Conservation (phyloP, 2,329 filamentous ascomycete species). For the Trematosphaeria pertusa region DNA sequence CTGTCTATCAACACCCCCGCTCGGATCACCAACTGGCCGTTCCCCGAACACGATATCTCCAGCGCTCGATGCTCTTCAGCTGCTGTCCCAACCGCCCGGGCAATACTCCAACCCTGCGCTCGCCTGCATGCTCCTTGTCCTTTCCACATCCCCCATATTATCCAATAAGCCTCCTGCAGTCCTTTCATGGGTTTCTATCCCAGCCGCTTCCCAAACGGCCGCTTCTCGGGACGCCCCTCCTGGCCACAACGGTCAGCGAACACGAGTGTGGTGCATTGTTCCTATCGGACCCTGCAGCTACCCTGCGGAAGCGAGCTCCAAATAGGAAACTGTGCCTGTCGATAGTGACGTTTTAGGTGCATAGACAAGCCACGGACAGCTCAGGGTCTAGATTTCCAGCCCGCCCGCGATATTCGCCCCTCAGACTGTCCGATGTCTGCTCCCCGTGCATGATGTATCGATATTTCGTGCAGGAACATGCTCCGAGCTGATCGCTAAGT, state of each 20-base stretch:
- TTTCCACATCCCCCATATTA: slow-evolving; percentile 8
- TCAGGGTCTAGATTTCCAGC: slow-evolving; percentile 2
- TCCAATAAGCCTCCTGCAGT: slow-evolving; percentile 7
- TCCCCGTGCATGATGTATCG: slow-evolving; percentile 8
- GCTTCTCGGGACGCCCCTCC: background rate
- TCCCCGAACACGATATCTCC: too few species aligned
- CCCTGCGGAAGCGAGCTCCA: slow-evolving; percentile 4
- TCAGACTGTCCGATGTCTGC: background rate
- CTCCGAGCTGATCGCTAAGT: slow-evolving; percentile 4
- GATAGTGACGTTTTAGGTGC: slow-evolving; percentile 10
- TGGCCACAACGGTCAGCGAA: background rate
- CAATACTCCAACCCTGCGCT: slow-evolving; percentile 9
- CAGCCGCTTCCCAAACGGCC: slow-evolving; percentile 1
- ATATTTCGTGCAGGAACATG: slow-evolving; percentile 14
- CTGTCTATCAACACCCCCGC: too few species aligned
- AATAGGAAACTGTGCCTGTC: slow-evolving; percentile 16
- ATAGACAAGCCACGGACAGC: background rate
- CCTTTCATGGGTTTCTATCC: slow-evolving; percentile 1
- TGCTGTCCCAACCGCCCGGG: background rate
- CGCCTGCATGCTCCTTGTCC: slow-evolving; percentile 2
- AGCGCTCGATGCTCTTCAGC: too few species aligned
- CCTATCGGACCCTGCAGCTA: slow-evolving; percentile 2
- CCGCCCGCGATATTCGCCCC: slow-evolving; percentile 18
- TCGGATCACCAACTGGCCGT: too few species aligned
- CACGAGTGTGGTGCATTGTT: slow-evolving; percentile 5